A percentile compares a stretch with the other conserved stretches of the same genome.
Conservation (phyloP, 495 filamentous ascomycete genomes). For the Aspergillus wentii region DNA sequence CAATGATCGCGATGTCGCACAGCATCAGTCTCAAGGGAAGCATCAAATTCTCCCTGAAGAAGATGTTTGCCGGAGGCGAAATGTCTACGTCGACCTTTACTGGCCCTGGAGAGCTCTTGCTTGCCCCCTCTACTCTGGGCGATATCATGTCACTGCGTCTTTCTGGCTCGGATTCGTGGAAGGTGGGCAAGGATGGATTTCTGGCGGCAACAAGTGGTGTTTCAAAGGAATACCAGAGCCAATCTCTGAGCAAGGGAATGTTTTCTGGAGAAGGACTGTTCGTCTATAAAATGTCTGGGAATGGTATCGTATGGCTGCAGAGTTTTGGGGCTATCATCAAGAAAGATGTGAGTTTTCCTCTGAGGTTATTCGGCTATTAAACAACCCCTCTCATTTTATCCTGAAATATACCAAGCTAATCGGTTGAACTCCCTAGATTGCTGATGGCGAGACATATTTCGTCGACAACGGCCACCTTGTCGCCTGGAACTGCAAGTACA, state of each 20-base stretch:
- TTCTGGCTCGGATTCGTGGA: slow-evolving; percentile 64
- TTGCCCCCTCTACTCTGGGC: slow-evolving; percentile 75
- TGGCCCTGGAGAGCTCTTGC: slow-evolving; percentile 84
- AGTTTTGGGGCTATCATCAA: slow-evolving; percentile 93
- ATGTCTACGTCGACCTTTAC: slow-evolving; percentile 78
- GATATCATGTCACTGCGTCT: slow-evolving; percentile 82
- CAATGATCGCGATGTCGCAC: slow-evolving; percentile 94
- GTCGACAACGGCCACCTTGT: slow-evolving; percentile 96
- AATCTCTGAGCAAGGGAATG: slow-evolving; percentile 84
- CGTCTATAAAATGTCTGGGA: slow-evolving; percentile 79
- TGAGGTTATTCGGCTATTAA: no score
- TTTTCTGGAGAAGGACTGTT: slow-evolving; percentile 93
- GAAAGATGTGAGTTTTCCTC: slow-evolving; percentile 74
- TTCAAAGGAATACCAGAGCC: slow-evolving; percentile 76
- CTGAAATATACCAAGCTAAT: slow-evolving; percentile 7
- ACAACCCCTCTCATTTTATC: background rate
- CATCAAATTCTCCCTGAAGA: slow-evolving; percentile 79
- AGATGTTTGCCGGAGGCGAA: slow-evolving; percentile 75
- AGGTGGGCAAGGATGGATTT: slow-evolving; percentile 75
- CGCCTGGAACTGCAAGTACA: slow-evolving; percentile 94
- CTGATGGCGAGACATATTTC: slow-evolving; percentile 76
- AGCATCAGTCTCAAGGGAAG: slow-evolving; percentile 76
- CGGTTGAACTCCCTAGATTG: slow-evolving; percentile 44
- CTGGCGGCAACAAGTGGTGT: slow-evolving; percentile 74
- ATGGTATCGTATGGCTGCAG: slow-evolving; percentile 78